These are phyloP conservation scores for Blumeria graminis DNA, from an alignment of 2,329 filamentous ascomycete species.

Conservation along the genomic window DNA sequence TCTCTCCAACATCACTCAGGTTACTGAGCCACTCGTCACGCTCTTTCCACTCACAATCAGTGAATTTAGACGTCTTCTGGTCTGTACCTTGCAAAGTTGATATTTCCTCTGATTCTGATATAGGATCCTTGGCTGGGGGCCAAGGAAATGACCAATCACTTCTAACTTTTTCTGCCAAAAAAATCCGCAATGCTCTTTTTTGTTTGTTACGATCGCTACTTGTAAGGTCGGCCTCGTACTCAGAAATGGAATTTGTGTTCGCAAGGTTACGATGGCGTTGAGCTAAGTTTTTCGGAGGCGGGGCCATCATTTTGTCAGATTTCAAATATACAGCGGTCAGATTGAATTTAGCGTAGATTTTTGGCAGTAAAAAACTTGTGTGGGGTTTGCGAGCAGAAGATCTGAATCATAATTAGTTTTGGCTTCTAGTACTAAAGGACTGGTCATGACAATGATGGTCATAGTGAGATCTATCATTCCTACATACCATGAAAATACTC, in stretches of 20 bases:
- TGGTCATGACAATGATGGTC: too few species aligned
- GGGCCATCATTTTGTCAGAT: too few species aligned
- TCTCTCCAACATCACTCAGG: slow-evolving; percentile 9
- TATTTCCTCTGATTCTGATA: slow-evolving; percentile 1
- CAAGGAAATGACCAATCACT: slow-evolving; percentile 37
- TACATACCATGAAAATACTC: too few species aligned
- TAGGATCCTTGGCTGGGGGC: slow-evolving; percentile 18
- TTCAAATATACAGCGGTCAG: too few species aligned
- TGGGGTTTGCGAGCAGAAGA: too few species aligned
- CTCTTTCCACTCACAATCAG: slow-evolving; percentile 11
- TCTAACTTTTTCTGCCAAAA: slow-evolving; percentile 27
- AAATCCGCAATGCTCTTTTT: slow-evolving; percentile 35
- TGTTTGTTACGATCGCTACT: slow-evolving; percentile 37
- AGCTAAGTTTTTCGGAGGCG: too few species aligned
- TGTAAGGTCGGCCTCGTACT: slow-evolving; percentile 33
- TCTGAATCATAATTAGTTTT: too few species aligned
- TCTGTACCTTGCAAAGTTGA: neutral
- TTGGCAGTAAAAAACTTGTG: too few species aligned
- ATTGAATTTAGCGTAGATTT: too few species aligned
- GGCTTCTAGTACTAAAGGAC: too few species aligned
- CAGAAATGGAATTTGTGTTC: slow-evolving; percentile 17
- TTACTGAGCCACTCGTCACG: slow-evolving; percentile 15
- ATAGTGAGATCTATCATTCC: too few species aligned
- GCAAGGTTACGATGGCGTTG: slow-evolving; percentile 11
- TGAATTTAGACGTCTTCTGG: neutral